These are phyloP conservation scores for Phialophora tarda DNA, from an alignment of 2,329 filamentous ascomycete genomes.

Conservation along the genomic window DNA sequence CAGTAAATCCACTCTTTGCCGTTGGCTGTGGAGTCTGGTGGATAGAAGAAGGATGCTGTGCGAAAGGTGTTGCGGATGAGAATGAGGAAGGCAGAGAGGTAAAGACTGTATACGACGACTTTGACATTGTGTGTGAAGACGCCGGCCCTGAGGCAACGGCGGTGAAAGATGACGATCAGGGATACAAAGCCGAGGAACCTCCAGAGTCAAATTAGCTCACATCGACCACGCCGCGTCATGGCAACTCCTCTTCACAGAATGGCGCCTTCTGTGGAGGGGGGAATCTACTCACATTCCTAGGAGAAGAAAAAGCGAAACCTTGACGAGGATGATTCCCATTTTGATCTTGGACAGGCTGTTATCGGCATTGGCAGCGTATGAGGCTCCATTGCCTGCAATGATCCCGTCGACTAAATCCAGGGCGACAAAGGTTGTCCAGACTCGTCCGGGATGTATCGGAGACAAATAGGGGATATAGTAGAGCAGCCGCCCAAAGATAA, in stretches of 20 bases:
- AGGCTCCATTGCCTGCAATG: conserved; percentile 57
- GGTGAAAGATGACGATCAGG: conserved; percentile 55
- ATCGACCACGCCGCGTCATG: not conserved
- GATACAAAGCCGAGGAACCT: conserved; percentile 55
- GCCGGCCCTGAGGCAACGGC: conserved; percentile 47
- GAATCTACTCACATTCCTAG: conserved; percentile 45
- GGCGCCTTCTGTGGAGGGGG: not conserved
- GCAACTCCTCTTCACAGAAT: not conserved
- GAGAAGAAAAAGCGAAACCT: conserved; percentile 58
- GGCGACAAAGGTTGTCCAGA: conserved; percentile 64
- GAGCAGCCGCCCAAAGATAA: conserved; percentile 60
- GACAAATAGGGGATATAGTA: conserved; percentile 56
- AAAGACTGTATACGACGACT: conserved; percentile 52
- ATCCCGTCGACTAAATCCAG: conserved; percentile 56
- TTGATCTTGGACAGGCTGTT: conserved; percentile 47
- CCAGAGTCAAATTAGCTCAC: not conserved
- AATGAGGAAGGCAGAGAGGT: conserved; percentile 45
- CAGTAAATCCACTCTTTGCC: conserved; percentile 59
- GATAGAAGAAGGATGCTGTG: conserved; percentile 56
- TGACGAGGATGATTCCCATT: conserved; percentile 55
- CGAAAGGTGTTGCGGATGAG: conserved; percentile 59
- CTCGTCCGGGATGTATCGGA: conserved; percentile 60
- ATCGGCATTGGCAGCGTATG: conserved; percentile 29
- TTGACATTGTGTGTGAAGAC: conserved; percentile 54
- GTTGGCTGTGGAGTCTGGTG: conserved; percentile 43